A percentile compares a stretch with the other conserved stretches of the same genome.
Evolutionary conservation across 2,329 filamentous ascomycete genomes (phyloP).

Genomic region (Fusarium buxicola): DNA sequence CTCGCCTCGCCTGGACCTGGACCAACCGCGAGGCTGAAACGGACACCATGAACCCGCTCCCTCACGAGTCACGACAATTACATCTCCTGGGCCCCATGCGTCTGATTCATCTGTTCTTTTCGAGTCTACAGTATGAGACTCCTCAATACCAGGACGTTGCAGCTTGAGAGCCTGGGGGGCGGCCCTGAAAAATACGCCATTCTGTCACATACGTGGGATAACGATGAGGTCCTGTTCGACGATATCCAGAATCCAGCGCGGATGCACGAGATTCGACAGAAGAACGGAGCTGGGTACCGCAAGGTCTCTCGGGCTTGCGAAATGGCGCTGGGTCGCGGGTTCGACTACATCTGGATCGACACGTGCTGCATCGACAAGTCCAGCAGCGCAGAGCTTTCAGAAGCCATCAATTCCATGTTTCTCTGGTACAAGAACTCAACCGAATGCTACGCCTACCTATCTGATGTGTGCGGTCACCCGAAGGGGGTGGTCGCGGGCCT

Average conservation of each 20-base stretch:
- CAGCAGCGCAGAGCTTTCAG: conserved; percentile 44
- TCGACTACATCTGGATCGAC: conserved; percentile 43
- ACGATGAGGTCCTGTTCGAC: conserved; percentile 42
- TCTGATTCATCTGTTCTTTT: conserved; percentile 6
- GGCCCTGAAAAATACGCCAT: conserved; percentile 40
- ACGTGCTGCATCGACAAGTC: conserved; percentile 46
- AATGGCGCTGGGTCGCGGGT: conserved; percentile 36
- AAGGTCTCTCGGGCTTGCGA: conserved; percentile 43
- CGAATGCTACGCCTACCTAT: conserved; percentile 41
- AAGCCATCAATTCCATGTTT: conserved; percentile 46
- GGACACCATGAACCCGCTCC: conserved; percentile 33
- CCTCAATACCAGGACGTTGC: conserved; percentile 44
- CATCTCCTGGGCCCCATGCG: conserved; percentile 20
- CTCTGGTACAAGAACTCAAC: conserved; percentile 41
- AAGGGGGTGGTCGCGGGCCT: conserved; percentile 29
- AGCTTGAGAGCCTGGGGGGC: conserved; percentile 38
- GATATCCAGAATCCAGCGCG: conserved; percentile 38
- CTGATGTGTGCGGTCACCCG: conserved; percentile 35
- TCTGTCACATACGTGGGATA: conserved; percentile 45
- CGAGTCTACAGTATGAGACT: conserved; percentile 40
- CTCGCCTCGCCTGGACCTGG: conserved; percentile 30
- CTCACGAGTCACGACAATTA: conserved; percentile 21
- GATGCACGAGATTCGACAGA: conserved; percentile 34
- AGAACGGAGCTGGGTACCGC: conserved; percentile 37
- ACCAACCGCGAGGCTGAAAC: conserved; percentile 40